Evolutionary conservation across 768 basidiomycete genomes (phyloP).

Genomic region (Boletus rufocinnamomeus): DNA sequence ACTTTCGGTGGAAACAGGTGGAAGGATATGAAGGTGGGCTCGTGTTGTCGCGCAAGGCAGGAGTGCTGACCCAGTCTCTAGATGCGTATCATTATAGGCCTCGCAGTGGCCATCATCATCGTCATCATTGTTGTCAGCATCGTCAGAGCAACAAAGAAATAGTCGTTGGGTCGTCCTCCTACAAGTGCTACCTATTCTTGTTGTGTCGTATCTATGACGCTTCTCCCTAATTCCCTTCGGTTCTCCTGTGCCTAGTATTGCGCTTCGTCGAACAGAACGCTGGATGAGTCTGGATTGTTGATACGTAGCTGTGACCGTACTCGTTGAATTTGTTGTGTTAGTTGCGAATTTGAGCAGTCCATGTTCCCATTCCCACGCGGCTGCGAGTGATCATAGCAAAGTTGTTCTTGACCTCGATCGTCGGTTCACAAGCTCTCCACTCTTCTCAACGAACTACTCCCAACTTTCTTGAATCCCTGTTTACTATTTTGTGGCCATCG

Average conservation of each 20-base stretch:
- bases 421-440: background rate
- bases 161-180: conserved; percentile 15
- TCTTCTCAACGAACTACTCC: conserved; percentile 8
- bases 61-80: conserved; percentile 34
- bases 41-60: background rate
- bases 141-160: conserved; percentile 77
- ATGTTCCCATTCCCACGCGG: conserved; percentile 23
- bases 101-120: conserved; percentile 86
- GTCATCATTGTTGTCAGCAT: conserved; percentile 96
- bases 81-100: conserved; percentile 97
- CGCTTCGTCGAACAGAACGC: conserved; percentile 16
- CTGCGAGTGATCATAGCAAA: conserved; percentile 8
- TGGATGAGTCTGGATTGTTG: conserved; percentile 26
- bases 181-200: conserved; percentile 26
- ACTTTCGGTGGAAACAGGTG: conserved; percentile 54
- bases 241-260: conserved; percentile 24
- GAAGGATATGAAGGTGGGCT: conserved; percentile 93
- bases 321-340: conserved; percentile 31
- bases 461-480: conserved; percentile 22
- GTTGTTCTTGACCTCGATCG: conserved; percentile 18
- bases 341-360: background rate
- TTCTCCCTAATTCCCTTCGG: conserved; percentile 32
- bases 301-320: conserved; percentile 22
- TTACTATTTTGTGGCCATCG: conserved; percentile 30
- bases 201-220: conserved; percentile 49